Conservation (phyloP, 345 rosid genomes). For the Hevea brasiliensis region DNA sequence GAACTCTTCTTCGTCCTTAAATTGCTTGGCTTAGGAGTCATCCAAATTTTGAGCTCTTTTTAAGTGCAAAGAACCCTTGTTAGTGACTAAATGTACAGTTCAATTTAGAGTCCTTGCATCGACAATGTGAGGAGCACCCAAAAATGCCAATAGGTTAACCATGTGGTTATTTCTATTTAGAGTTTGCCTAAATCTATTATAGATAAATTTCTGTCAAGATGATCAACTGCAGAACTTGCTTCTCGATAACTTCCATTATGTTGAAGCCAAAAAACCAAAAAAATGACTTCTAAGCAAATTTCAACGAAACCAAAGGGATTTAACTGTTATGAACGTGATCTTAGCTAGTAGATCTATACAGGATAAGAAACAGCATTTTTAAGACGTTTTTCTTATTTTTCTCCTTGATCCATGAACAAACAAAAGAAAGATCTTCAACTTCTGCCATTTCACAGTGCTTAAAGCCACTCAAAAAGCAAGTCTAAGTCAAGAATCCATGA, state of each 20-base stretch:
- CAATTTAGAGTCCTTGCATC: neutral
- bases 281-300: neutral
- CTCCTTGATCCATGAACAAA: no score
- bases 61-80: neutral
- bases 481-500: neutral
- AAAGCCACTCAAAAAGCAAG: no score
- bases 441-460: no score
- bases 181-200: neutral
- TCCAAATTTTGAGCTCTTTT: constrained; percentile 4
- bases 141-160: no score
- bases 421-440: no score
- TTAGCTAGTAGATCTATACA: neutral
- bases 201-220: neutral
- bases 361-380: no score
- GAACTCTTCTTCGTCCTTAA: neutral
- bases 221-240: constrained; percentile 2
- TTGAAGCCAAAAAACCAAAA: constrained; percentile 6
- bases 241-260: neutral
- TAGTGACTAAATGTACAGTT: neutral
- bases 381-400: no score
- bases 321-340: neutral
- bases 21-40: neutral
- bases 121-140: neutral
- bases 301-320: neutral
- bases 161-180: neutral